Percentiles rank a stretch among this genome's conserved stretches.
phyloP scores from a whole-genome alignment of 2,329 filamentous ascomycete species.

The Venturia effusa region DNA sequence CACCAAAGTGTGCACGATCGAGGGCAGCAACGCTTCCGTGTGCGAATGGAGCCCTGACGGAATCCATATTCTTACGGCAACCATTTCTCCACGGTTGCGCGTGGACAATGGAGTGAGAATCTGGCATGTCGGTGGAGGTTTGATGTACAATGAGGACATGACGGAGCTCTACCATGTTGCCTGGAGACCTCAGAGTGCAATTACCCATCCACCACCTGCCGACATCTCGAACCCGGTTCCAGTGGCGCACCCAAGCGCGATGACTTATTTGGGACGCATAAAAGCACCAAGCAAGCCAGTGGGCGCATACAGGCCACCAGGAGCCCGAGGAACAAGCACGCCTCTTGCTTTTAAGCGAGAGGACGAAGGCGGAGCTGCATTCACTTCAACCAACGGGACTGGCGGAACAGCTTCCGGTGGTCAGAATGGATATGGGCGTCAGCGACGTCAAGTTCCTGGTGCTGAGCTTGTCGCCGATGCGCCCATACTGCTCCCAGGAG shows the following conservation, averaged over 20 bases:
- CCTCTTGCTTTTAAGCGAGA: conserved; percentile 95
- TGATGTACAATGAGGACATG: conserved; percentile 97
- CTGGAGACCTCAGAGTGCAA: conserved; percentile 68
- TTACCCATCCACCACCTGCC: conserved; percentile 45
- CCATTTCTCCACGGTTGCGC: conserved; percentile 84
- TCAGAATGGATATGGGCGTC: conserved; percentile 71
- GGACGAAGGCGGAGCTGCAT: conserved; percentile 88
- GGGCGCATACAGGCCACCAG: conserved; percentile 92
- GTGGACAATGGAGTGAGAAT: conserved; percentile 95
- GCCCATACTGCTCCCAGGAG: conserved; percentile 50
- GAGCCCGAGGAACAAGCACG: conserved; percentile 77
- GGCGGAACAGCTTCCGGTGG: conserved; percentile 45
- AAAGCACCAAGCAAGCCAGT: conserved; percentile 95
- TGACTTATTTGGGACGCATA: conserved; percentile 69
- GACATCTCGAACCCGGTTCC: conserved; percentile 69
- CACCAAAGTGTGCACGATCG: conserved; percentile 82
- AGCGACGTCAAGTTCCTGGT: conserved; percentile 68
- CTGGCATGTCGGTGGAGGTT: conserved; percentile 77
- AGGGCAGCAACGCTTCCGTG: conserved; percentile 89
- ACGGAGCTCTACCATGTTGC: conserved; percentile 78
- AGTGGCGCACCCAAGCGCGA: conserved; percentile 69
- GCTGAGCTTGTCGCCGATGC: conserved; percentile 60
- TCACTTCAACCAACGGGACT: conserved; percentile 62
- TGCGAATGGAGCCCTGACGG: conserved; percentile 98
- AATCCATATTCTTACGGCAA: conserved; percentile 92